Percentiles rank a stretch among this genome's conserved stretches.
Evolutionary conservation across 2,329 filamentous ascomycete species (phyloP).

Genomic region (Pyricularia grisea): DNA sequence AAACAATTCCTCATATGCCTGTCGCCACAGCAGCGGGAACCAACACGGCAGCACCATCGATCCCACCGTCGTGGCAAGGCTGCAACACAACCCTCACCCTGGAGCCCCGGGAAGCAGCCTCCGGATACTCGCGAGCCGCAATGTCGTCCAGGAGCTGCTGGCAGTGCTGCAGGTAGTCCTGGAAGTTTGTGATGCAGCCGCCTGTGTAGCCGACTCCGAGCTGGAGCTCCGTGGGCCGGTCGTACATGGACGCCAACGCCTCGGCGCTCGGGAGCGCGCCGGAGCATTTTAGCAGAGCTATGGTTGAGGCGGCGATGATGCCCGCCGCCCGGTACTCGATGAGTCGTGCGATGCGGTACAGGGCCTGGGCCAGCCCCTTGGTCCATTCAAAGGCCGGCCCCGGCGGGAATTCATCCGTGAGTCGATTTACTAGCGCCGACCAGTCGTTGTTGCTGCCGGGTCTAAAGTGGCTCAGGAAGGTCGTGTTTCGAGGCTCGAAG

Average conservation of each 20-base stretch:
- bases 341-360: slow-evolving; percentile 59
- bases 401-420: slow-evolving; percentile 43
- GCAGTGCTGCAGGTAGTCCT: slow-evolving; percentile 61
- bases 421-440: slow-evolving; percentile 33
- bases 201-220: slow-evolving; percentile 73
- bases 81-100: slow-evolving; percentile 37
- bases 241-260: slow-evolving; percentile 6
- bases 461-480: slow-evolving; percentile 62
- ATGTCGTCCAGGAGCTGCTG: slow-evolving; percentile 57
- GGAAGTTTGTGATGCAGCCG: slow-evolving; percentile 72
- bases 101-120: slow-evolving; percentile 1
- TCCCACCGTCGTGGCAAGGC: slow-evolving; percentile 52
- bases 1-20: not conserved
- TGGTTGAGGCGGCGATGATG: slow-evolving; percentile 62
- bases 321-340: slow-evolving; percentile 66
- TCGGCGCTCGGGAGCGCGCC: slow-evolving; percentile 45
- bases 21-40: slow-evolving; percentile 34
- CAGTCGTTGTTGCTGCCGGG: slow-evolving; percentile 32
- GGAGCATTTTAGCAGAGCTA: slow-evolving; percentile 60
- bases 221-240: slow-evolving; percentile 29
- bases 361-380: slow-evolving; percentile 42
- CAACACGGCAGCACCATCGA: slow-evolving; percentile 52
- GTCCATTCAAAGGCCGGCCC: slow-evolving; percentile 50
- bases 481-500: slow-evolving; percentile 56
- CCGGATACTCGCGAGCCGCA: slow-evolving; percentile 28